A percentile compares a stretch with the other conserved stretches of the same genome.
Conservation (phyloP, 1,284 basidiomycete species). For the Cystobasidium slooffiae region DNA sequence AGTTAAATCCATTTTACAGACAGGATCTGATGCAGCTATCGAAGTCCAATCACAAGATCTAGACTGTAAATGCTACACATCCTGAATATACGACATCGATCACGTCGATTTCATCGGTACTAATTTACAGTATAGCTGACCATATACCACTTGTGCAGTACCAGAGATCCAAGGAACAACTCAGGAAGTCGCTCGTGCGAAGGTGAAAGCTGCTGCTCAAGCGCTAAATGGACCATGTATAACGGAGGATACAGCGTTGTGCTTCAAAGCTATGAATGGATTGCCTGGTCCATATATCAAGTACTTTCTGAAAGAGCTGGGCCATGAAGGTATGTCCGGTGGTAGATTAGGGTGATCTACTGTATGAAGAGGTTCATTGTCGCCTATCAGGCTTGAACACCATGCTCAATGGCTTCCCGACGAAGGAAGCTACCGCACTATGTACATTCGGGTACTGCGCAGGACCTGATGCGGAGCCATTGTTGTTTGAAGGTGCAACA, state of each 20-base stretch:
- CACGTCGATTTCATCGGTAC: background rate
- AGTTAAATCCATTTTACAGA: constrained; percentile 75
- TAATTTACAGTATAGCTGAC: background rate
- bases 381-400: constrained; percentile 72
- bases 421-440: constrained; percentile 80
- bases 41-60: constrained; percentile 70
- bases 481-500: constrained; percentile 91
- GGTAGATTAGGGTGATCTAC: no score
- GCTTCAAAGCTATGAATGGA: constrained; percentile 83
- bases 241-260: constrained; percentile 94
- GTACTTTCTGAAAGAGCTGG: constrained; percentile 77
- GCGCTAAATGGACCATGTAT: constrained; percentile 81
- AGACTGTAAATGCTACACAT: constrained; percentile 63
- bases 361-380: no score
- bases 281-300: constrained; percentile 98
- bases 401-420: constrained; percentile 80
- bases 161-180: constrained; percentile 94
- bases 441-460: constrained; percentile 94
- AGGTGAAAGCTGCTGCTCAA: constrained; percentile 83
- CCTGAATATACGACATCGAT: background rate
- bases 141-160: constrained; percentile 61
- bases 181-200: constrained; percentile 84
- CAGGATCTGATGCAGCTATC: constrained; percentile 63
- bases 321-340: constrained; percentile 68
- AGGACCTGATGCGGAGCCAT: constrained; percentile 74